Conservation (phyloP, 257 asterid species). For the Coffea canephora region DNA sequence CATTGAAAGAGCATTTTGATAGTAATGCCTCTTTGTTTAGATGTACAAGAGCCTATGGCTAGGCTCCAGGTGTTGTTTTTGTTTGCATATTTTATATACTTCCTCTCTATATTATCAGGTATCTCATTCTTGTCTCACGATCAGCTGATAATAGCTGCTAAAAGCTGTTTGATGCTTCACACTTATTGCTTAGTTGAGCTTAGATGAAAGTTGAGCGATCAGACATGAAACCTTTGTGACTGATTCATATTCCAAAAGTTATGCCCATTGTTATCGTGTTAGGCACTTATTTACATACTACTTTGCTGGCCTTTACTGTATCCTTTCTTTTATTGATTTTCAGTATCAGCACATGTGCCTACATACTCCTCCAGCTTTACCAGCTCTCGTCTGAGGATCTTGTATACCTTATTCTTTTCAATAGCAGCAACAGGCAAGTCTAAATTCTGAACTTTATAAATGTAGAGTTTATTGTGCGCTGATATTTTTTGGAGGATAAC, state of each 20-base stretch:
- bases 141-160: background rate
- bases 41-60: background rate
- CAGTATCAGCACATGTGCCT: slow-evolving; percentile 63
- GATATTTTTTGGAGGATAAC: too few species aligned
- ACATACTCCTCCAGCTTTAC: slow-evolving; percentile 64
- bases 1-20: background rate
- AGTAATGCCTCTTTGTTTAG: background rate
- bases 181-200: too few species aligned
- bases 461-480: background rate
- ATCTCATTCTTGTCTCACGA: background rate
- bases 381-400: slow-evolving; percentile 61
- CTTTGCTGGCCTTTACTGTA: too few species aligned
- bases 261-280: background rate
- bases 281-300: background rate
- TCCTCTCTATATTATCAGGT: background rate
- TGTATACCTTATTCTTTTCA: slow-evolving; percentile 52
- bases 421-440: slow-evolving; percentile 62
- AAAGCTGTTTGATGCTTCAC: background rate
- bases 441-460: too few species aligned
- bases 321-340: slow-evolving; percentile 20
- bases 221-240: background rate
- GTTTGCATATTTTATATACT: background rate
- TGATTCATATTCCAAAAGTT: background rate
- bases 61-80: background rate
- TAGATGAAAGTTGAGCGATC: background rate